Evolutionary conservation across 768 basidiomycete genomes (phyloP).

Genomic region (Lactarius deliciosus): DNA sequence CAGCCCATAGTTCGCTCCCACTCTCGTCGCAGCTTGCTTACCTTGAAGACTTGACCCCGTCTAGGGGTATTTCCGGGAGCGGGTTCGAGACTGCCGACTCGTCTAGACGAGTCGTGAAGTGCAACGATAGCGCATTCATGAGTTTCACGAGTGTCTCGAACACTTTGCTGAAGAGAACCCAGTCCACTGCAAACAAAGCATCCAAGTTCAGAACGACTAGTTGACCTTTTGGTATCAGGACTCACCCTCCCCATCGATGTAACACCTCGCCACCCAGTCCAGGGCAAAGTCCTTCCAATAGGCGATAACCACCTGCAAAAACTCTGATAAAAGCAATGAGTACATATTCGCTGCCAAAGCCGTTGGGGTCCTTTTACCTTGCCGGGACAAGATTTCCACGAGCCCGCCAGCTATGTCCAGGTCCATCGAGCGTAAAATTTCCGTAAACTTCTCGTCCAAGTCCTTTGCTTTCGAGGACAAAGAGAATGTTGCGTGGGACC

Average conservation of each 20-base stretch:
- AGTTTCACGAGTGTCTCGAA: slow-evolving; percentile 43
- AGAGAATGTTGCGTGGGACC: slow-evolving; percentile 45
- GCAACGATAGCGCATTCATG: slow-evolving; percentile 41
- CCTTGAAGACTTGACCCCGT: slow-evolving; percentile 22
- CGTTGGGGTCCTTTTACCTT: slow-evolving; percentile 39
- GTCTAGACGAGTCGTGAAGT: slow-evolving; percentile 37
- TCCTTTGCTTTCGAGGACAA: slow-evolving; percentile 55
- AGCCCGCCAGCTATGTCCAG: slow-evolving; percentile 61
- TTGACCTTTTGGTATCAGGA: slow-evolving; percentile 2
- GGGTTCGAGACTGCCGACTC: slow-evolving; percentile 27
- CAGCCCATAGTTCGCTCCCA: not conserved
- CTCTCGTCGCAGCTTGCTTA: slow-evolving; percentile 8
- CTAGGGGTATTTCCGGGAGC: slow-evolving; percentile 24
- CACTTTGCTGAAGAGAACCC: slow-evolving; percentile 51
- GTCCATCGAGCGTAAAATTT: slow-evolving; percentile 41
- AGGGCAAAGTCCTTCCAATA: slow-evolving; percentile 25
- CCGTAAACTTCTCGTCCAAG: slow-evolving; percentile 54
- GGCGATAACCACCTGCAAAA: slow-evolving; percentile 14
- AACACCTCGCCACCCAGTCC: slow-evolving; percentile 30
- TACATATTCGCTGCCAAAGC: not conserved
- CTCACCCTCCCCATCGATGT: slow-evolving; percentile 49
- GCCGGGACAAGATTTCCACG: slow-evolving; percentile 46
- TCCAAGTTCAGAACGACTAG: not conserved
- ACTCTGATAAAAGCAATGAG: slow-evolving; percentile 5
- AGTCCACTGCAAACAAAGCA: slow-evolving; percentile 46